These are phyloP conservation scores for Tephrocybe rancida DNA, from an alignment of 768 basidiomycete species.

Conservation along the genomic window DNA sequence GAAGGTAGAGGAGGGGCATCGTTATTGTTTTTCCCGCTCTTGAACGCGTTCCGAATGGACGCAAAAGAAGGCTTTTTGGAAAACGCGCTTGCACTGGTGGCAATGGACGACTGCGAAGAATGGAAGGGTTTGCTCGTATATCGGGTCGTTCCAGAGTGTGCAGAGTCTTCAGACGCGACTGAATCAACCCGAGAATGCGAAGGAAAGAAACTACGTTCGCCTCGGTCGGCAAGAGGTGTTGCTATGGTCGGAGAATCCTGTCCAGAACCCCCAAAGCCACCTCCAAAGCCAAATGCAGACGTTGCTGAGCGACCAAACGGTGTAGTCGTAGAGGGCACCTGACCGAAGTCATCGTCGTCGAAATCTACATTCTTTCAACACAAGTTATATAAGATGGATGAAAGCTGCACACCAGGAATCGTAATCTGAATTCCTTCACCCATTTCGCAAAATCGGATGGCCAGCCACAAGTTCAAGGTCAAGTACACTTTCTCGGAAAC, in stretches of 20 bases:
- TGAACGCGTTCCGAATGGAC: conserved; percentile 87
- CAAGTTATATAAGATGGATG: conserved; percentile 6
- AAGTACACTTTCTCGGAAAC: conserved; percentile 17
- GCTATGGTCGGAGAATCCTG: conserved; percentile 67
- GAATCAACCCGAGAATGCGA: conserved; percentile 80
- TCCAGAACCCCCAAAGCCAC: conserved; percentile 50
- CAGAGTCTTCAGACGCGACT: conserved; percentile 75
- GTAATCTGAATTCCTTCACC: conserved; percentile 62
- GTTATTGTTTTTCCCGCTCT: conserved; percentile 56
- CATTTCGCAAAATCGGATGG: conserved; percentile 28
- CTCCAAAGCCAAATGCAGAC: conserved; percentile 42
- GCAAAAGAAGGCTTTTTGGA: conserved; percentile 85
- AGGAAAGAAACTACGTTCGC: conserved; percentile 63
- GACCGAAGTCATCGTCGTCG: conserved; percentile 70
- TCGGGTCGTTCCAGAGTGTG: conserved; percentile 57
- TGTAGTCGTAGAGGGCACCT: conserved; percentile 58
- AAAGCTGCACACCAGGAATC: conserved; percentile 54
- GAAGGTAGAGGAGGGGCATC: conserved; percentile 80
- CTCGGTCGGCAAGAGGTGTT: conserved; percentile 54
- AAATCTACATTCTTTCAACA: conserved; percentile 53
- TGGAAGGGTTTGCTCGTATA: conserved; percentile 64
- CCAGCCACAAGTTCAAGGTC: conserved; percentile 17
- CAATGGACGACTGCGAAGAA: conserved; percentile 72
- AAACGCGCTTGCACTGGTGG: conserved; percentile 56
- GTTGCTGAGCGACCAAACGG: conserved; percentile 68